Base-by-base conservation (phyloP, 176 grass and related monocot species). In the Urochloa ruziziensis region DNA sequence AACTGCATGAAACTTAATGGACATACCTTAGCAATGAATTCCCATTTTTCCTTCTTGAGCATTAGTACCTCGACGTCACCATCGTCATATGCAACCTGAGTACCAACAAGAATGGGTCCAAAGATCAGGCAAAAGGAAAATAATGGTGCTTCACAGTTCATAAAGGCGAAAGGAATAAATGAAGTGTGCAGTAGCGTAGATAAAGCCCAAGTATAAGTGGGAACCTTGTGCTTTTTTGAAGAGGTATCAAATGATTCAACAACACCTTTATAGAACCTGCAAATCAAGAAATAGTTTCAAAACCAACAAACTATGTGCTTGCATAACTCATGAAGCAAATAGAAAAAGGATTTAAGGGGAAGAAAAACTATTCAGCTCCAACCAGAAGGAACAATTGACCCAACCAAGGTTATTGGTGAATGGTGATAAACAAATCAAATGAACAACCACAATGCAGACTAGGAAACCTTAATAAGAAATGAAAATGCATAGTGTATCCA, bases 1-100 rank as follows among this genome's bases (percentile, higher is more conserved):
- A 46, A 77, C 23, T 1, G 6, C 8, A 71, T 25, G 24, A 59
- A 61, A 39, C 34, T 68, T 71, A 32, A 79, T 52, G 32, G 23
- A 75, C 83, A 81, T 54, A 91, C 92, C 83, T 78, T 84, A 73
- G 27, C 51, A 77, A 88, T 67, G 23, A 93, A 67, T 10, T 93
- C 85, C 95, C 95, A 97, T 44, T 16, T 80, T 77, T 97, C 95
- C 4, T 93, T 72, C 84, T 73, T 79, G 16, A 97, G 88, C 0
- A 37, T 0, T 73, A 97, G 66, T 64, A 62, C 35, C 75, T 97
- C 95, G 53, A 93, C 21, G 73, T 97, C 95, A 19, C 92, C 95
- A 75, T 94, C 95, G 77, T 94, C 90, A 89, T 97, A 97, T 1
- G 81, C 42, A 84, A 97, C 80, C 92, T 97, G 81, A 5, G 23